phyloP scores from a whole-genome alignment of 495 filamentous ascomycete species.

The Talaromyces liani region DNA sequence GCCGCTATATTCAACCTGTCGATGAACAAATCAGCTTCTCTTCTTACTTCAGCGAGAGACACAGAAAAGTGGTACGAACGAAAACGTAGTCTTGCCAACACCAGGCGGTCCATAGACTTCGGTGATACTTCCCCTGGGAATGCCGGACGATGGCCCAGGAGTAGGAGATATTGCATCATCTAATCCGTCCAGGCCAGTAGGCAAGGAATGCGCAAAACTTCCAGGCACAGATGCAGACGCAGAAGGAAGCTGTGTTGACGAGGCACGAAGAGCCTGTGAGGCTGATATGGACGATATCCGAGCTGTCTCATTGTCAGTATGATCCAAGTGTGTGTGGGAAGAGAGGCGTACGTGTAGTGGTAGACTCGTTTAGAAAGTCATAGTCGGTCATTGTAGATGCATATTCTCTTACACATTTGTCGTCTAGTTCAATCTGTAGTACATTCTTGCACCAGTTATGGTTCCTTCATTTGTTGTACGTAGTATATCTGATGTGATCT shows the following conservation, averaged over 20 bases:
- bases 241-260: conserved; percentile 35
- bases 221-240: conserved; percentile 19
- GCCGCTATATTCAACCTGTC: conserved; percentile 60
- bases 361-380: background rate
- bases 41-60: background rate
- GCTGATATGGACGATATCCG: conserved; percentile 84
- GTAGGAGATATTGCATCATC: conserved; percentile 40
- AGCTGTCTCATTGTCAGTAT: conserved; percentile 12
- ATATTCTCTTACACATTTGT: background rate
- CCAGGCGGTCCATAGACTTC: conserved; percentile 89
- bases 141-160: conserved; percentile 29
- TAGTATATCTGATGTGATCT: background rate
- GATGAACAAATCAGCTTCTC: conserved; percentile 3
- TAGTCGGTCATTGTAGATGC: conserved; percentile 3
- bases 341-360: background rate
- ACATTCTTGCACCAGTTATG: background rate
- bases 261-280: conserved; percentile 68
- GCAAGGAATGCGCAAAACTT: conserved; percentile 26
- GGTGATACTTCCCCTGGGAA: conserved; percentile 70
- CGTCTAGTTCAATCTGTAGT: background rate
- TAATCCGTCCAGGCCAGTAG: conserved; percentile 59
- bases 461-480: too few species aligned
- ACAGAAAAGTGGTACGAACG: conserved; percentile 39
- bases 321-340: background rate
- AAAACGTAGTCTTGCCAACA: conserved; percentile 77